Base-by-base conservation (phyloP, 805 yeast genomes). In the Wickerhamiella cacticola region DNA sequence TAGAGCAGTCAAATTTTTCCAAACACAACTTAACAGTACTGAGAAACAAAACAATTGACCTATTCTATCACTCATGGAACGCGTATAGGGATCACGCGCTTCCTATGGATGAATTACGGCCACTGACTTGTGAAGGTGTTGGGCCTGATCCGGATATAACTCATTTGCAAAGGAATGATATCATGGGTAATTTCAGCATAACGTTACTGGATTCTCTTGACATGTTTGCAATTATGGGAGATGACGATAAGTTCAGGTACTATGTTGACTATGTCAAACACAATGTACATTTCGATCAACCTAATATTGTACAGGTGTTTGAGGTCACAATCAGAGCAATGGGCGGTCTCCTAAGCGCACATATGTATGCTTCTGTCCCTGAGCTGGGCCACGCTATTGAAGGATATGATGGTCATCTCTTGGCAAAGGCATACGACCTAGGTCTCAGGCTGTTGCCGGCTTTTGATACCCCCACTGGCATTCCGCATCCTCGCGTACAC, bases 401-500 rank as follows among this genome's bases (percentile, higher is more conserved):
- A 1, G 60, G 61, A 0, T 86, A 88, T 60, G 77, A 82, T 57
- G 94, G 94, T 3, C 78, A 77, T 49, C 64, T 88, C n/a, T 64
- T 88, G 13, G 61, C 63, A 1, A 65, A 82, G 61, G 96, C 96
- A 0, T 69, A 72, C 48, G 92, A 82, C 59, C 63, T 88, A 44
- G 97, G 94, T 0, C 70, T 72, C 47, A 66, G 89, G 22, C 65
- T 88, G 23, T 61, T 83, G 3, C 75, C 81, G 1, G 85, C 94
- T 0, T 88, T 78, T 58, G 71, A 75, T 16, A 78, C 87, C 0
- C 56, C 59, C 1, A 59, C 71, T 1, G 79, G 79, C 0, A 69
- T 87, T 6, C 96, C 96, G 0, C 68, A 73, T n/a, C 86, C 97
- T 0, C 66, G 96, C 51, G 75, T 85, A 7, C 85, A 88, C 59